These are phyloP conservation scores for Ogataea allantospora DNA, from an alignment of 805 yeast genomes.

Conservation along the genomic window DNA sequence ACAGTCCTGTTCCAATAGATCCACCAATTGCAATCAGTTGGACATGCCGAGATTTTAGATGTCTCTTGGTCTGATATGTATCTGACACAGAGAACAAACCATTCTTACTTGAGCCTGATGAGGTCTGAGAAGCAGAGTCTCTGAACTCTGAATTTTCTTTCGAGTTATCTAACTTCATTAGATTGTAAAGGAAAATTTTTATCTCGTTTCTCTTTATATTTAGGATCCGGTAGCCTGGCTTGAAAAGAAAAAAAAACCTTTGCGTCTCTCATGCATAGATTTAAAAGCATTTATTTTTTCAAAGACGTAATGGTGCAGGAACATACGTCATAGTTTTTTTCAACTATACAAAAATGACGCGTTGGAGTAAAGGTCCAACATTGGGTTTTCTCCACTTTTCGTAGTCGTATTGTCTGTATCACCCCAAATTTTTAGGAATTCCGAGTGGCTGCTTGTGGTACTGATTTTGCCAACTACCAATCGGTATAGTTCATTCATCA, in stretches of 20 bases:
- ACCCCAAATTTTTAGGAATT: constrained; percentile 69
- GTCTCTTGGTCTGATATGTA: constrained; percentile 30
- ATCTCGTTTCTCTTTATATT: background rate
- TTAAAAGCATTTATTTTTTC: no score
- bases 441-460: constrained; percentile 54
- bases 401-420: constrained; percentile 66
- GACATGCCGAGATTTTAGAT: constrained; percentile 35
- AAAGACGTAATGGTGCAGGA: constrained; percentile 1
- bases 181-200: constrained; percentile 1
- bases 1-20: constrained; percentile 39
- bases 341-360: constrained; percentile 63
- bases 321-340: constrained; percentile 10
- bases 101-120: constrained; percentile 9
- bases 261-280: background rate
- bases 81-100: constrained; percentile 13
- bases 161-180: constrained; percentile 1
- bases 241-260: background rate
- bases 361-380: constrained; percentile 73
- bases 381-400: constrained; percentile 77
- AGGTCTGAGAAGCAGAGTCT: constrained; percentile 7
- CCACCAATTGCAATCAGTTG: constrained; percentile 42
- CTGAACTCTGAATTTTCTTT: constrained; percentile 2
- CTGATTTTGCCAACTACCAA: constrained; percentile 62
- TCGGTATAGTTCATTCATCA: constrained; percentile 59
- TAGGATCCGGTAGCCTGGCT: background rate